A percentile compares a stretch with the other conserved stretches of the same genome.
Evolutionary conservation across 345 rosid species (phyloP).

Genomic region (Citrus medica): DNA sequence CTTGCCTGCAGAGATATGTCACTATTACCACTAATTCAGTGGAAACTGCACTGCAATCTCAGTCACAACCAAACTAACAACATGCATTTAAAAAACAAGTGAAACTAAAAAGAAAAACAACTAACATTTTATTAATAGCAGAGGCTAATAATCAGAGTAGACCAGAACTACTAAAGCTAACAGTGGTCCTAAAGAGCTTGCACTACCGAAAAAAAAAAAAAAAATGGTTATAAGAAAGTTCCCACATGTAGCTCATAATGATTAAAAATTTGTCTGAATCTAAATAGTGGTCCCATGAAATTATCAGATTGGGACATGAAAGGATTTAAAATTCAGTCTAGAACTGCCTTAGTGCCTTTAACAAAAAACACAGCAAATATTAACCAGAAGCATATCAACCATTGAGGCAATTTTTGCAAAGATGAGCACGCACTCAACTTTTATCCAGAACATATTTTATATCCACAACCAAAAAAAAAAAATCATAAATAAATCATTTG

Average conservation of each 20-base stretch:
- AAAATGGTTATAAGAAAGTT: not conserved
- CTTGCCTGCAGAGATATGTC: not conserved
- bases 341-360: not conserved
- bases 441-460: not conserved
- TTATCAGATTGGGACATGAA: not conserved
- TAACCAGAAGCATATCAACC: not conserved
- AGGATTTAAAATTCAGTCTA: not conserved
- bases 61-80: not conserved
- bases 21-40: not conserved
- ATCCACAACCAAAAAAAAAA: no score
- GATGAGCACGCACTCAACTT: not conserved
- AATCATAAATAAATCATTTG: not conserved
- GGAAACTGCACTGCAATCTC: not conserved
- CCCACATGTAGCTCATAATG: not conserved
- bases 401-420: not conserved
- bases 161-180: slow-evolving; percentile 11
- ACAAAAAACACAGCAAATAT: not conserved
- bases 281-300: not conserved
- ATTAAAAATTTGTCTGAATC: slow-evolving; percentile 5
- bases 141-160: slow-evolving; percentile 5
- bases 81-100: not conserved
- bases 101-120: not conserved
- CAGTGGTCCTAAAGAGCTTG: slow-evolving; percentile 13
- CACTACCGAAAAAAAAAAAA: not conserved
- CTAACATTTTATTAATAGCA: not conserved